Conservation (phyloP, 1,284 basidiomycete genomes). For the Pseudozyma sp. region DNA sequence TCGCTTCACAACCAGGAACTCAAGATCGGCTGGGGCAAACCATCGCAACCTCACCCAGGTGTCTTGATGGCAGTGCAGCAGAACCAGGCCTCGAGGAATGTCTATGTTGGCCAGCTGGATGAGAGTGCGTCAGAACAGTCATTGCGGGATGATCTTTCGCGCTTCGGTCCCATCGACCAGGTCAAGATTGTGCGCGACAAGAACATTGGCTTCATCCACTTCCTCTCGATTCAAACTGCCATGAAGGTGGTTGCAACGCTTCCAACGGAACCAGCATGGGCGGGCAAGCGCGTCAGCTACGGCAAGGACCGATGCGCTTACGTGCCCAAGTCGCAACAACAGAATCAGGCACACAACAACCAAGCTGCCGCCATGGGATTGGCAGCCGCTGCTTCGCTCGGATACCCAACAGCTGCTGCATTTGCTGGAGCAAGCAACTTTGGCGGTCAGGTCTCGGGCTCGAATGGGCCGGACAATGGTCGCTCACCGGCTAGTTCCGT, state of each 20-base stretch:
- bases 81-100: constrained; percentile 66
- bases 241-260: constrained; percentile 66
- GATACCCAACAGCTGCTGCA: constrained; percentile 59
- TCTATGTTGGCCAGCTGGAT: constrained; percentile 66
- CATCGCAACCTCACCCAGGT: constrained; percentile 58
- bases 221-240: constrained; percentile 66
- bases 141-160: constrained; percentile 61
- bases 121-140: constrained; percentile 59
- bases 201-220: constrained; percentile 68
- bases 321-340: constrained; percentile 67
- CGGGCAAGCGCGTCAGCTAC: constrained; percentile 64
- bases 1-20: constrained; percentile 66
- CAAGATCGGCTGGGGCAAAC: constrained; percentile 69
- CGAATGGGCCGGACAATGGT: constrained; percentile 22
- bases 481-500: constrained; percentile 46
- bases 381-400: constrained; percentile 66
- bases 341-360: constrained; percentile 68
- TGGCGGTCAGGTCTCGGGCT: not conserved
- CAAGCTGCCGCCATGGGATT: constrained; percentile 68
- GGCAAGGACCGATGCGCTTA: constrained; percentile 68
- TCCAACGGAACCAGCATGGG: constrained; percentile 63
- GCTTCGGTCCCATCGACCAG: constrained; percentile 68
- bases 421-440: constrained; percentile 33
- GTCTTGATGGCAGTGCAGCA: constrained; percentile 67
- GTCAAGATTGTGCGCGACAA: constrained; percentile 68